A percentile compares a stretch with the other conserved stretches of the same genome.
These are phyloP conservation scores for Solanum pennellii DNA, from an alignment of 257 asterid genomes.

Conservation along the genomic window DNA sequence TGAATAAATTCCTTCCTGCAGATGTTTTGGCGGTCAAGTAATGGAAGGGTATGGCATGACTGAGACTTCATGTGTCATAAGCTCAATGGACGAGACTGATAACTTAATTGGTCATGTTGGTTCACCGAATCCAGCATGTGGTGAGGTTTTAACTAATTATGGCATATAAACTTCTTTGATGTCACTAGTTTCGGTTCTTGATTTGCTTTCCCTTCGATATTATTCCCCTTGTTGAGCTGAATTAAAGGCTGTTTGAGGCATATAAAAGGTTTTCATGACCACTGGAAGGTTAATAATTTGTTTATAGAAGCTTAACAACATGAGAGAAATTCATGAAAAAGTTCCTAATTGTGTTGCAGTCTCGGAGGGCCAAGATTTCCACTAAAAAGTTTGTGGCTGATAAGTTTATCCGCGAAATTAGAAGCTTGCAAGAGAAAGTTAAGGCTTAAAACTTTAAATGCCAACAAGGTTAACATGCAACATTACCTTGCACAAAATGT, in stretches of 20 bases:
- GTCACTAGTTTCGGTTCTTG: neutral
- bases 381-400: neutral
- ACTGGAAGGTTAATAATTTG: neutral
- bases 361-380: neutral
- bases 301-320: neutral
- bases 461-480: neutral
- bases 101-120: constrained; percentile 79
- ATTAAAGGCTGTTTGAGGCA: neutral
- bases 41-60: constrained; percentile 98
- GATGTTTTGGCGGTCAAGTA: constrained; percentile 87
- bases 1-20: constrained; percentile 15
- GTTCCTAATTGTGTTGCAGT: neutral
- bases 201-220: neutral
- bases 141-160: constrained; percentile 28
- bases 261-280: neutral
- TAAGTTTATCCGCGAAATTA: neutral
- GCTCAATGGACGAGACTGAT: constrained; percentile 68
- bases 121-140: constrained; percentile 91
- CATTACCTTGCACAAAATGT: neutral
- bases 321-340: neutral
- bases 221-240: neutral
- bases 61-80: constrained; percentile 90
- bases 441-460: neutral
- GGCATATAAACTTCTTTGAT: neutral
- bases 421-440: neutral